These are phyloP conservation scores for Apostasia shenzhenica DNA, from an alignment of 106 monocot genomes.

Conservation along the genomic window DNA sequence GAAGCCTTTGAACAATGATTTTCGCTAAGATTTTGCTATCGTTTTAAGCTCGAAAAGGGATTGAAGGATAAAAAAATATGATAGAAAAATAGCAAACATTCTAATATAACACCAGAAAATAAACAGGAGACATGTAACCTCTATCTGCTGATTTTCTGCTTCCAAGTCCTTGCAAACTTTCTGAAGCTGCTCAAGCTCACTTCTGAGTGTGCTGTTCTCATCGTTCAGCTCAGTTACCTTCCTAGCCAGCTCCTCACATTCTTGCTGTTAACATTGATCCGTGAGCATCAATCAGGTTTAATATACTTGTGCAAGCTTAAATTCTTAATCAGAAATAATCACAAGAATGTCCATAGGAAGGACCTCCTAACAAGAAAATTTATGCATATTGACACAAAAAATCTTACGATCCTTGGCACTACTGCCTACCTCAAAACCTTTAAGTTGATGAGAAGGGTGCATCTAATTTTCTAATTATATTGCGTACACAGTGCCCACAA, in stretches of 20 bases:
- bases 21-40: background rate
- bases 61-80: background rate
- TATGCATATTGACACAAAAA: too few species aligned
- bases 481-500: too few species aligned
- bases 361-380: too few species aligned
- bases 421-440: too few species aligned
- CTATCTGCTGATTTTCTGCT: slow-evolving; percentile 31
- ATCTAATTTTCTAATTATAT: too few species aligned
- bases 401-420: too few species aligned
- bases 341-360: too few species aligned
- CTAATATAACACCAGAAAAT: too few species aligned
- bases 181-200: slow-evolving; percentile 36
- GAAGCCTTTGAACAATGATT: background rate
- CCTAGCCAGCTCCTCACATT: slow-evolving; percentile 47
- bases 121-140: slow-evolving; percentile 6
- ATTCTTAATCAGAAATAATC: too few species aligned
- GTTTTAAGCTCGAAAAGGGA: too few species aligned
- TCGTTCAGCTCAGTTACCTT: slow-evolving; percentile 38
- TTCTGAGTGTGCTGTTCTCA: slow-evolving; percentile 34
- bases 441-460: too few species aligned
- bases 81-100: background rate
- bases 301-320: background rate
- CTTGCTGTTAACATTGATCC: slow-evolving; percentile 31
- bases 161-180: slow-evolving; percentile 35
- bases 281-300: background rate